These are phyloP conservation scores for Debaryomyces psychrophilus DNA, from an alignment of 1,139 yeast genomes.

Conservation along the genomic window DNA sequence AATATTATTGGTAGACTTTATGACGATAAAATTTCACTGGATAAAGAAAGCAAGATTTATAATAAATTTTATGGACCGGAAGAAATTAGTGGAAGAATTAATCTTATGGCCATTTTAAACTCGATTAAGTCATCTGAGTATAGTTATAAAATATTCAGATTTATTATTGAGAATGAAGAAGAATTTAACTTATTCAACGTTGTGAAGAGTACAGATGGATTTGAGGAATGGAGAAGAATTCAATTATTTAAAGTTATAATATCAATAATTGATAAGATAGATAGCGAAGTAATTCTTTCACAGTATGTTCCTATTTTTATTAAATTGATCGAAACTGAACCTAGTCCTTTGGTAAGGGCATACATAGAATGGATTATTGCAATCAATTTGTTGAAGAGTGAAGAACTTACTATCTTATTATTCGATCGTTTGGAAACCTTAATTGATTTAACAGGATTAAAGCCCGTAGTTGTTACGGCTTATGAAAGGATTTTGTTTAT, in stretches of 20 bases:
- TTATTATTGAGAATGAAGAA: conserved; percentile 43
- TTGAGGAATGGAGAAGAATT: conserved; percentile 68
- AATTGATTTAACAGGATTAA: conserved; percentile 22
- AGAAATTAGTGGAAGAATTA: conserved; percentile 60
- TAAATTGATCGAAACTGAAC: conserved; percentile 48
- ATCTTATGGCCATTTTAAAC: conserved; percentile 49
- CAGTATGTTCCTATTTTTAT: conserved; percentile 27
- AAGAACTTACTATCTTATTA: conserved; percentile 20
- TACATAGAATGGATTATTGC: conserved; percentile 82
- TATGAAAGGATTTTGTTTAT: conserved; percentile 65
- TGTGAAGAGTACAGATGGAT: conserved; percentile 60
- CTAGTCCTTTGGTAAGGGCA: conserved; percentile 75
- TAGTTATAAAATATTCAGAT: conserved; percentile 44
- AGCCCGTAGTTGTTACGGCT: conserved; percentile 61
- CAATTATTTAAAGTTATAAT: conserved; percentile 59
- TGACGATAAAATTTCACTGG: conserved; percentile 38
- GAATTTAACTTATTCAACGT: conserved; percentile 51
- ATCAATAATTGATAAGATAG: conserved; percentile 32
- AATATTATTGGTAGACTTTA: conserved; percentile 53
- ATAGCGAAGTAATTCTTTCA: conserved; percentile 14
- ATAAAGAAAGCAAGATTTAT: conserved; percentile 43
- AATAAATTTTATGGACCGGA: conserved; percentile 56
- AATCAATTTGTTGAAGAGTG: conserved; percentile 28
- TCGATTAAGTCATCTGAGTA: conserved; percentile 34
- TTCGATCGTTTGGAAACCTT: conserved; percentile 23